Evolutionary conservation across 805 yeast genomes (phyloP), one percentile per base, ranked within the genome.

Genomic region (Komagataella populi): DNA sequence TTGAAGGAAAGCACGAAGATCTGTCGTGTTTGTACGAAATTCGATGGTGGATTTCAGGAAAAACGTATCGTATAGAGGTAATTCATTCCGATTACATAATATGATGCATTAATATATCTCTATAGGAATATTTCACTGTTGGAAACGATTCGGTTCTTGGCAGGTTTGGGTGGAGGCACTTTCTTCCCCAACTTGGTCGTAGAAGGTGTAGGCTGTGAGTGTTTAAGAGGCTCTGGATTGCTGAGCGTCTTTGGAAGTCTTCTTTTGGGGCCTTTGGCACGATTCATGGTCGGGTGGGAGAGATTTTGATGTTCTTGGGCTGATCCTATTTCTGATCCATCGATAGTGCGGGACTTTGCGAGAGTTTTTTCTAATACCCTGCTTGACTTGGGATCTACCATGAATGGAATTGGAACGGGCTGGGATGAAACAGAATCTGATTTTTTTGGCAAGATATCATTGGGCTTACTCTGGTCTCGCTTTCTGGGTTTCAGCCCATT

Each of bases 221-320:
- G 17, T 17, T 18, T 50, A 22, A 17, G 3, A 2, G 43, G n/a
- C 14, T 14, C 23, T 24, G 14, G 16, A 7, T 59, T 30, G 8
- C 48, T 47, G 14, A 60, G 48, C 7, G 30, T 54, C 50, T 67
- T 65, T 1, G 81, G 81, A 17, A 73, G 63, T 49, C 73, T 63
- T 55, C 82, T 62, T 57, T 70, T 74, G 0, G 83, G 83, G 0
- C 83, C 83, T 51, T 66, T 71, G 16, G 80, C 64, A 50, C 83
- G 63, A 0, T 61, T 52, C 56, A 77, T 78, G 47, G 69, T 76
- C 2, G 72, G 61, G 59, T 77, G 81, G 0, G 63, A 63, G 48
- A 77, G 61, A 46, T 67, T 67, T 12, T 55, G 62, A 0, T 54
- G 46, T 2, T 23, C 47, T 14, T 23, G 12, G 18, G 20, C 12